These are phyloP conservation scores for Arabidopsis hybrid DNA, from an alignment of 441 rosid genomes.

Conservation along the genomic window DNA sequence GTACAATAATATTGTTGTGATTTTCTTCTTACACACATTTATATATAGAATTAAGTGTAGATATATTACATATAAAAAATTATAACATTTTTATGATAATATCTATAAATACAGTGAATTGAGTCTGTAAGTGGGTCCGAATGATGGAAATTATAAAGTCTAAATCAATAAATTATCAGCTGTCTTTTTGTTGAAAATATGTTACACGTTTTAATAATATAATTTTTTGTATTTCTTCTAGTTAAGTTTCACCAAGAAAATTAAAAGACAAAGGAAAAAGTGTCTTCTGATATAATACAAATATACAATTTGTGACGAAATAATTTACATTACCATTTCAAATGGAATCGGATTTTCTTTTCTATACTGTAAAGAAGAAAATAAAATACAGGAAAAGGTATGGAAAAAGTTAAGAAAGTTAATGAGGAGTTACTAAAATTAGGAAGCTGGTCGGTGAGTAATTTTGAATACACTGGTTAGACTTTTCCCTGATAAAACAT, in stretches of 20 bases:
- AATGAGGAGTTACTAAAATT: slow-evolving; percentile 33
- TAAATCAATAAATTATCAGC: slow-evolving; percentile 28
- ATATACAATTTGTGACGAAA: neutral
- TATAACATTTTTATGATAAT: slow-evolving; percentile 19
- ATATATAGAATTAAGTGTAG: neutral
- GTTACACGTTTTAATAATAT: slow-evolving; percentile 24
- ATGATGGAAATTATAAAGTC: slow-evolving; percentile 11
- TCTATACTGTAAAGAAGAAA: neutral
- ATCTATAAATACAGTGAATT: slow-evolving; percentile 35
- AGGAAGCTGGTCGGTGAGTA: slow-evolving; percentile 37
- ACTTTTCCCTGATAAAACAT: slow-evolving; percentile 21
- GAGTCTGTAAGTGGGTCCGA: slow-evolving; percentile 32
- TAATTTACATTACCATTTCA: neutral
- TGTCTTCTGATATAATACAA: neutral
- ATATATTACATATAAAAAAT: neutral
- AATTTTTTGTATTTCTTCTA: neutral
- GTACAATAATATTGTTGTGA: slow-evolving; percentile 16
- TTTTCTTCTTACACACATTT: slow-evolving; percentile 2
- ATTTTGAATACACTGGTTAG: neutral
- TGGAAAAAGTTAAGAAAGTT: slow-evolving; percentile 10
- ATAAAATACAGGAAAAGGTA: slow-evolving; percentile 17
- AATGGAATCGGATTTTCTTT: neutral
- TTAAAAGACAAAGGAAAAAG: neutral
- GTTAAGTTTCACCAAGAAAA: neutral
- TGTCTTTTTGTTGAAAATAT: slow-evolving; percentile 17